A percentile compares a stretch with the other conserved stretches of the same genome.
Conservation (phyloP, 306 rosid genomes). For the Chamaecrista fasciculata region DNA sequence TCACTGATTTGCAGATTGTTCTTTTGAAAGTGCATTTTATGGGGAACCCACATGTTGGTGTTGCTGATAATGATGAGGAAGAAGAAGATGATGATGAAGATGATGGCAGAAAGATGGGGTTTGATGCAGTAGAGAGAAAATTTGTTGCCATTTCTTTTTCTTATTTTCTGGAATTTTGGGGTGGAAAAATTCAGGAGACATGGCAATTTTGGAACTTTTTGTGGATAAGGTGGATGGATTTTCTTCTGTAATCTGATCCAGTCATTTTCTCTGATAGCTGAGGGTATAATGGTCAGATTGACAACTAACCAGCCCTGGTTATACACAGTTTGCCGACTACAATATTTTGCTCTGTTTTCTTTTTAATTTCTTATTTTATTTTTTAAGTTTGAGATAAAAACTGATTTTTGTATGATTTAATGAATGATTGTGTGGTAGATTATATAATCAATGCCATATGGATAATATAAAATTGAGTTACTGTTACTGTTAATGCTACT, state of each 20-base stretch:
- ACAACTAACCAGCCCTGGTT: no score
- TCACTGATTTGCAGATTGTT: constrained; percentile 47
- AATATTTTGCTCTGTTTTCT: no score
- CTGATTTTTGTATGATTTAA: no score
- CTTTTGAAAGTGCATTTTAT: constrained; percentile 38
- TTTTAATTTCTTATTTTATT: no score
- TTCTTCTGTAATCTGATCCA: constrained; percentile 60
- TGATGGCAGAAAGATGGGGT: constrained; percentile 42
- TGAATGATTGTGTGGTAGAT: no score
- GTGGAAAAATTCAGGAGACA: constrained; percentile 35
- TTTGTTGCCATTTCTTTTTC: constrained; percentile 55
- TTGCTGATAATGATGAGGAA: constrained; percentile 31
- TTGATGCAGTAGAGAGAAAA: constrained; percentile 74
- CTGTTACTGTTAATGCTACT: no score
- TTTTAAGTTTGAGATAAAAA: no score
- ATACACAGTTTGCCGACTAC: no score
- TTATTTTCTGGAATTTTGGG: neutral
- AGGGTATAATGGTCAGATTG: constrained; percentile 30
- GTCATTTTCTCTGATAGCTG: constrained; percentile 39
- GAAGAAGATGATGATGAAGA: constrained; percentile 38
- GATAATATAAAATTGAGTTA: no score
- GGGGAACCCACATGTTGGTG: constrained; percentile 11
- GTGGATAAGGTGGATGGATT: constrained; percentile 78
- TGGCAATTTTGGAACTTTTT: constrained; percentile 40
- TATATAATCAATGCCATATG: no score